Conservation (phyloP, 2,329 filamentous ascomycete genomes). For the Salinomyces thailandicus region DNA sequence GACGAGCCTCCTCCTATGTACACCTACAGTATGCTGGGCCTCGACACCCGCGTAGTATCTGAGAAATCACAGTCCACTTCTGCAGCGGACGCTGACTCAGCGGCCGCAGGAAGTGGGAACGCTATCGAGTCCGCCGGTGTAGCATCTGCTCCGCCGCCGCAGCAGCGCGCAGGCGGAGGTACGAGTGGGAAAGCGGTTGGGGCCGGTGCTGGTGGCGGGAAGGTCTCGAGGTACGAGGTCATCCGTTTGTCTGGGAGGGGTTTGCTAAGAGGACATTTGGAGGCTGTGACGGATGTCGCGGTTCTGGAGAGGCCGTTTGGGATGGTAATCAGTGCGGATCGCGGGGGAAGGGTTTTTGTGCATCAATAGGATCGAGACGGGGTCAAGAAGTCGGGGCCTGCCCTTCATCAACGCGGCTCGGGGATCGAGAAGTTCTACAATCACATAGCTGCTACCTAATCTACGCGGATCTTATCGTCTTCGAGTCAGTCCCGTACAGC, state of each 20-base stretch:
- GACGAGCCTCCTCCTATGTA: conserved; percentile 62
- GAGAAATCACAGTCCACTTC: no score
- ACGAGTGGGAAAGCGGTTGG: conserved; percentile 2
- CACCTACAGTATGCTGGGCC: conserved; percentile 33
- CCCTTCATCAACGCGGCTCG: no score
- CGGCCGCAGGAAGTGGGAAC: conserved; percentile 11
- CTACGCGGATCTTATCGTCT: no score
- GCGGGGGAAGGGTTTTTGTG: conserved; percentile 80
- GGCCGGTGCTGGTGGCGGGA: conserved; percentile 15
- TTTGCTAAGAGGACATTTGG: conserved; percentile 74
- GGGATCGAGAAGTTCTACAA: no score
- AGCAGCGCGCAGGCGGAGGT: not conserved
- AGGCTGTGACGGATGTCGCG: conserved; percentile 79
- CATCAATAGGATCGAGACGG: no score
- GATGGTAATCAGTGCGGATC: conserved; percentile 85
- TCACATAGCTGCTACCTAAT: no score
- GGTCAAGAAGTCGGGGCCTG: no score
- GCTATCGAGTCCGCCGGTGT: conserved; percentile 19
- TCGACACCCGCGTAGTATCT: conserved; percentile 32
- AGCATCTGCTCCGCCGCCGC: conserved; percentile 1
- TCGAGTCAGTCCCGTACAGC: no score
- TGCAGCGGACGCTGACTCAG: conserved; percentile 7
- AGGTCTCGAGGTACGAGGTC: conserved; percentile 69
- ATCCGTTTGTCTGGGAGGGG: conserved; percentile 80
- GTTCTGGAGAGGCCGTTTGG: conserved; percentile 80